Evolutionary conservation across 2,329 filamentous ascomycete species (phyloP).

Genomic region (Botrytis pseudocinerea): DNA sequence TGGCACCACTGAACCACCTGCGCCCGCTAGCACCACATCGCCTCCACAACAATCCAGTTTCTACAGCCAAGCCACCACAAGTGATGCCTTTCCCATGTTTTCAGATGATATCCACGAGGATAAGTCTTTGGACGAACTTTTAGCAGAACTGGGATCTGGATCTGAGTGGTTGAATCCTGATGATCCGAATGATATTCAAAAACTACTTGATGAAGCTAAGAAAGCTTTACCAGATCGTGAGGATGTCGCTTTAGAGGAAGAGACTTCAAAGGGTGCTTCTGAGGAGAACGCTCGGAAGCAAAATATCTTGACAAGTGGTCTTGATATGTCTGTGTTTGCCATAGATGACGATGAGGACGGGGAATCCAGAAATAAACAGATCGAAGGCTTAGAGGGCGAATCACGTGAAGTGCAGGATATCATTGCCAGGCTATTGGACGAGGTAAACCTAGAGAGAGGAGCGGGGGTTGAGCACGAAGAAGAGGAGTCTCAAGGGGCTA

Average conservation of each 20-base stretch:
- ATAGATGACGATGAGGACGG: conserved; percentile 47
- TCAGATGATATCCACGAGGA: conserved; percentile 31
- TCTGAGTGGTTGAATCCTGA: conserved; percentile 38
- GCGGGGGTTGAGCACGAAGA: conserved; percentile 23
- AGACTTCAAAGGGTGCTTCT: not conserved
- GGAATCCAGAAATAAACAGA: conserved; percentile 45
- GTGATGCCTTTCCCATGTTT: conserved; percentile 25
- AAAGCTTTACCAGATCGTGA: conserved; percentile 28
- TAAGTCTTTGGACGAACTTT: conserved; percentile 38
- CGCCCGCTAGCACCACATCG: conserved; percentile 15
- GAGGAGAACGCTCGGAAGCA: conserved; percentile 35
- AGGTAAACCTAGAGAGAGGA: conserved; percentile 34
- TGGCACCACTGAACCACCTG: conserved; percentile 22
- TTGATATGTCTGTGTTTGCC: conserved; percentile 40
- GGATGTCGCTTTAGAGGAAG: not conserved
- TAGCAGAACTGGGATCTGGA: conserved; percentile 37
- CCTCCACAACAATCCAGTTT: conserved; percentile 7
- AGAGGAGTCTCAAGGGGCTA: not conserved
- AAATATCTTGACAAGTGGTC: conserved; percentile 39
- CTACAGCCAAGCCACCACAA: not conserved
- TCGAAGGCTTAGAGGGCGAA: conserved; percentile 34
- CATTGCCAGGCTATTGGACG: conserved; percentile 37
- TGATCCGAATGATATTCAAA: conserved; percentile 37
- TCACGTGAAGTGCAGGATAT: conserved; percentile 40
- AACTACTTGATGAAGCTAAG: conserved; percentile 37